Base-by-base conservation (phyloP, 176 grass and related monocot genomes). In the Carex kokanica region DNA sequence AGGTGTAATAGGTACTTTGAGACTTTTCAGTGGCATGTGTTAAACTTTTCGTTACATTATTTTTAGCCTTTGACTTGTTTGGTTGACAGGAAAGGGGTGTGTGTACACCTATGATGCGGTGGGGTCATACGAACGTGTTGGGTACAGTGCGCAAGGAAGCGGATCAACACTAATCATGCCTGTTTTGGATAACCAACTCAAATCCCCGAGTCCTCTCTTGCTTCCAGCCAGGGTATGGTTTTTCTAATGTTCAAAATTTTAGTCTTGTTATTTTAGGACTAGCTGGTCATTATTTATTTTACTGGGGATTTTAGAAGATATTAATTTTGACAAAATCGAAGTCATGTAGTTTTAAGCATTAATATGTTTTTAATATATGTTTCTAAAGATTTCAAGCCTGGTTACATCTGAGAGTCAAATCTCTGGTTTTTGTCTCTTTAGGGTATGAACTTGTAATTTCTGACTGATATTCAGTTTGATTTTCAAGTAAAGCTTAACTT, bases 31-130 rank as follows among this genome's bases (percentile, higher is more conserved):
- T 8, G 6, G 38, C 27, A 29, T 5, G 78, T 78, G 13, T 73
- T n/a, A 60, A 69, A 34, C 18, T 47, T 16, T n/a, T 11, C 4
- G 2, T 81, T 59, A 0, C 18, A 43, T 81, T 61, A 32, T 3
- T 75, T 77, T 77, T 55, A 9, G 6, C 4, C 15, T 17, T 31
- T 56, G 7, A 18, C 51, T 78, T 56, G 5, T 71, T 71, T 43
- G 17, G 10, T 70, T 82, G 32, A 66, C 84, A 97, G 94, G 94
- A 45, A 97, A 97, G 87, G 94, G 94, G 14, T 97, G 94, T 14
- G 94, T 97, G 23, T 97, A 85, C 87, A 92, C 92, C n/a, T 97
- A 97, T 79, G 94, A 97, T 55, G 94, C 94, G n/a, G 94, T 97
- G 82, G 94, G 94, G 31, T 97, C 94, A 34, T 94, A 97, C 16